Evolutionary conservation across 1,284 basidiomycete genomes (phyloP).

Genomic region (Moniliophthora roreri): DNA sequence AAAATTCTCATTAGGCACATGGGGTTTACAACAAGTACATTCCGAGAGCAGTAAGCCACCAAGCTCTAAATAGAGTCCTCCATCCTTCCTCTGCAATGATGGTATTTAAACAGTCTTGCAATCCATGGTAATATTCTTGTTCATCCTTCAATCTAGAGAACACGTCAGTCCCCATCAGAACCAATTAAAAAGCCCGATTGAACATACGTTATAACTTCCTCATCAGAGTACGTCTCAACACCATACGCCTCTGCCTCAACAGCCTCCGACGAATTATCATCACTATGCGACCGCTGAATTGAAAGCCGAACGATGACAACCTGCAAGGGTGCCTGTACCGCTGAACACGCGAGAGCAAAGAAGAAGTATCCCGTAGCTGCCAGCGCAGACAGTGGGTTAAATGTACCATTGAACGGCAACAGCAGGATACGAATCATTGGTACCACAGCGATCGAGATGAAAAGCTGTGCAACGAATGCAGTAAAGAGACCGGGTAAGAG

Average conservation of each 20-base stretch:
- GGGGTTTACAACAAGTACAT: background rate
- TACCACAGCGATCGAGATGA: background rate
- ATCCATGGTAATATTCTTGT: background rate
- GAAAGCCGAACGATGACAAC: background rate
- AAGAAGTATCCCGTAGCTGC: background rate
- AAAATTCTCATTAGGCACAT: too few relatives aligned
- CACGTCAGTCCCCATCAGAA: background rate
- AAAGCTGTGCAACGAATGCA: background rate
- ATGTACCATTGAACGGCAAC: background rate
- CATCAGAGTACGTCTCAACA: background rate
- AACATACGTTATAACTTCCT: slow-evolving; percentile 6
- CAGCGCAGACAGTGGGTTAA: background rate
- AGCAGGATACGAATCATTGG: background rate
- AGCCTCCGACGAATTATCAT: background rate
- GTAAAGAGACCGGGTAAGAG: background rate
- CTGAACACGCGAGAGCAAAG: background rate
- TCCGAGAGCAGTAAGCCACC: slow-evolving; percentile 1
- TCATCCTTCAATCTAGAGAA: background rate
- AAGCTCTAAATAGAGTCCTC: background rate
- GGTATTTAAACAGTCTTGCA: background rate
- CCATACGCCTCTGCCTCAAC: background rate
- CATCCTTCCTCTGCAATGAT: slow-evolving; percentile 1
- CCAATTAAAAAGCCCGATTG: background rate
- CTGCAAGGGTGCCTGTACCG: background rate
- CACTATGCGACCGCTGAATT: background rate